Conservation (phyloP, 169 alveolate species). For the Eimeria sp. region DNA sequence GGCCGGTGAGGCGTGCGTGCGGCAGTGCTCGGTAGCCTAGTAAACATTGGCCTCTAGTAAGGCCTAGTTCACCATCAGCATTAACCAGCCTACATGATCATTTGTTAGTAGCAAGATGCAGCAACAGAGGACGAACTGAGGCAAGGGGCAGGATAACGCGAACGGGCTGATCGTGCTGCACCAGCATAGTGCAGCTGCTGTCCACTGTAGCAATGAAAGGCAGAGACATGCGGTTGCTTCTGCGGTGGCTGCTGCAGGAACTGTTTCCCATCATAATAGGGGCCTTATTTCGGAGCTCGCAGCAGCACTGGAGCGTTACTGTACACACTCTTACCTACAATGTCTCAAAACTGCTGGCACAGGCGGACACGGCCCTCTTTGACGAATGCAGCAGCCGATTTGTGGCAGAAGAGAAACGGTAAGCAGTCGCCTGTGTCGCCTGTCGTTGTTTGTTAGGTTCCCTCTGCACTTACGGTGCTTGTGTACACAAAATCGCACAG, state of each 20-base stretch:
- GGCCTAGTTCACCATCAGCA: too few relatives aligned
- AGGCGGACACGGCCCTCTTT: conserved; percentile 87
- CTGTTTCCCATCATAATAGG: conserved; percentile 85
- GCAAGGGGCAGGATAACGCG: too few relatives aligned
- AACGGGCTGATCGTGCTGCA: too few relatives aligned
- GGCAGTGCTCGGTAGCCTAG: too few relatives aligned
- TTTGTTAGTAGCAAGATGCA: too few relatives aligned
- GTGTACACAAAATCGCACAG: too few relatives aligned
- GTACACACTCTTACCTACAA: conserved; percentile 88
- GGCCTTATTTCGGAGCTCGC: conserved; percentile 84
- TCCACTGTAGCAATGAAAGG: too few relatives aligned
- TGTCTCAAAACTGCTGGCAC: conserved; percentile 86
- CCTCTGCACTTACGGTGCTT: too few relatives aligned
- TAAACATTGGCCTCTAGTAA: too few relatives aligned
- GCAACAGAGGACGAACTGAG: too few relatives aligned
- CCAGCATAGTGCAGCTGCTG: too few relatives aligned
- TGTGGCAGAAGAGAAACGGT: conserved; percentile 84
- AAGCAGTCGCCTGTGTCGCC: not conserved
- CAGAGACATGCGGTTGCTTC: not conserved
- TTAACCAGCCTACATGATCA: too few relatives aligned
- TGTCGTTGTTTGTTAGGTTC: not conserved
- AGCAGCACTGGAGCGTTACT: conserved; percentile 86
- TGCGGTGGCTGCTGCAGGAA: conserved; percentile 71
- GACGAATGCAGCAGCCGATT: conserved; percentile 86
- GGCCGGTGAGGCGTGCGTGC: conserved; percentile 81